Conservation (phyloP, 2,329 filamentous ascomycete species). For the Pseudogymnoascus sp. region DNA sequence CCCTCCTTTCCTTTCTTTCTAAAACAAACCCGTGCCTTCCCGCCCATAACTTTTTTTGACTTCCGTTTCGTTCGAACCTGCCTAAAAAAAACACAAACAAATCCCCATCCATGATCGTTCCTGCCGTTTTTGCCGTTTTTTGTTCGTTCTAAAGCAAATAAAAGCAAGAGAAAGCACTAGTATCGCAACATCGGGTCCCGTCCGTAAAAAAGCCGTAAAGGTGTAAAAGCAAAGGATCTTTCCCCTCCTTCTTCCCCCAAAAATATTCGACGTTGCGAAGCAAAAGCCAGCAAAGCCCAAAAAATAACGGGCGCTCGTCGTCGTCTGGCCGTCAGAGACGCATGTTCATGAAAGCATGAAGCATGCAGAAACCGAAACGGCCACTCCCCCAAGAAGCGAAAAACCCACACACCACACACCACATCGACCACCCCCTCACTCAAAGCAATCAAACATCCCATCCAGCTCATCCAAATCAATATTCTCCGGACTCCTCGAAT, state of each 20-base stretch:
- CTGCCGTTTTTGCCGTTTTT: conserved; percentile 8
- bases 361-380: not conserved
- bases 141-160: not conserved
- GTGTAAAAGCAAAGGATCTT: not conserved
- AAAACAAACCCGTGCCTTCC: not conserved
- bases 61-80: not conserved
- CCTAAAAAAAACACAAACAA: too few relatives aligned
- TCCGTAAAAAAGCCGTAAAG: not conserved
- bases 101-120: not conserved
- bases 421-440: not conserved
- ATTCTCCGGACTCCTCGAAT: conserved; percentile 69
- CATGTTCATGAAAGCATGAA: too few relatives aligned
- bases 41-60: not conserved
- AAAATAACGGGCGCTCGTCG: conserved; percentile 8
- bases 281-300: conserved; percentile 3
- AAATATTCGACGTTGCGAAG: not conserved
- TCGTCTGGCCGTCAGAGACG: not conserved
- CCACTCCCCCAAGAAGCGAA: not conserved
- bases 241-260: not conserved
- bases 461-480: conserved; percentile 93
- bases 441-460: conserved; percentile 66
- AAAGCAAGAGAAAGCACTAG: not conserved
- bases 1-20: not conserved
- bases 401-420: not conserved
- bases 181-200: not conserved